Percentiles rank a stretch among this genome's conserved stretches.
These are phyloP conservation scores for Mycena crocata DNA, from an alignment of 768 basidiomycete species.

Conservation along the genomic window DNA sequence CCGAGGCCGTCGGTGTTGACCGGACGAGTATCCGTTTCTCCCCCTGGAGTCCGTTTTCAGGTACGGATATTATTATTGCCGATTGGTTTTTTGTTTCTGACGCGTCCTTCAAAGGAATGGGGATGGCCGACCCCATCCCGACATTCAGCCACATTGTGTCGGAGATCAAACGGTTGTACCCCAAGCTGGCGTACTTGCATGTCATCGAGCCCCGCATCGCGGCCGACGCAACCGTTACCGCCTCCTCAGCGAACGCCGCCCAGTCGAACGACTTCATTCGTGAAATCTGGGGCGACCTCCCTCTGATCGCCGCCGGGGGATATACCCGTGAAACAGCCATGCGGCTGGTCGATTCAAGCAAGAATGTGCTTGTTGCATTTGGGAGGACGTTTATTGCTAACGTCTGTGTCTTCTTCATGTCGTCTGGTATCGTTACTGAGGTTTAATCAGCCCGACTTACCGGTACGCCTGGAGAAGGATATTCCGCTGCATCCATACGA, in stretches of 20 bases:
- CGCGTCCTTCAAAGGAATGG: constrained; percentile 42
- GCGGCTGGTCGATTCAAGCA: not conserved
- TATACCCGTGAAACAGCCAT: not conserved
- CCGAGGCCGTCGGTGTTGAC: constrained; percentile 53
- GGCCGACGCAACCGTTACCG: constrained; percentile 27
- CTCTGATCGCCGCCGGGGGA: not conserved
- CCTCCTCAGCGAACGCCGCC: constrained; percentile 7
- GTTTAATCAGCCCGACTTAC: constrained; percentile 46
- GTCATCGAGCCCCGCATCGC: constrained; percentile 43
- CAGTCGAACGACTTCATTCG: constrained; percentile 45
- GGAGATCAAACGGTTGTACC: constrained; percentile 40
- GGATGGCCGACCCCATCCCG: constrained; percentile 43
- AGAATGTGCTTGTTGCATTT: not conserved
- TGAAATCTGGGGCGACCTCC: constrained; percentile 43
- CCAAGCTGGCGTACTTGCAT: constrained; percentile 53
- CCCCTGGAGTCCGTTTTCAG: constrained; percentile 49
- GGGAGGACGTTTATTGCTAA: constrained; percentile 1
- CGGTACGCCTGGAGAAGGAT: constrained; percentile 38
- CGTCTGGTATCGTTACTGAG: not conserved
- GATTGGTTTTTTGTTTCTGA: constrained; percentile 29
- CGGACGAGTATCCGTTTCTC: constrained; percentile 53
- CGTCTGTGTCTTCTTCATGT: not conserved
- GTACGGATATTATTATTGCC: constrained; percentile 34
- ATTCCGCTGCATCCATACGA: constrained; percentile 44
- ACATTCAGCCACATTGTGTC: constrained; percentile 44